Evolutionary conservation across 1,284 basidiomycete genomes (phyloP), one percentile per base, ranked within the genome.

Genomic region (Heterobasidion parviporum): DNA sequence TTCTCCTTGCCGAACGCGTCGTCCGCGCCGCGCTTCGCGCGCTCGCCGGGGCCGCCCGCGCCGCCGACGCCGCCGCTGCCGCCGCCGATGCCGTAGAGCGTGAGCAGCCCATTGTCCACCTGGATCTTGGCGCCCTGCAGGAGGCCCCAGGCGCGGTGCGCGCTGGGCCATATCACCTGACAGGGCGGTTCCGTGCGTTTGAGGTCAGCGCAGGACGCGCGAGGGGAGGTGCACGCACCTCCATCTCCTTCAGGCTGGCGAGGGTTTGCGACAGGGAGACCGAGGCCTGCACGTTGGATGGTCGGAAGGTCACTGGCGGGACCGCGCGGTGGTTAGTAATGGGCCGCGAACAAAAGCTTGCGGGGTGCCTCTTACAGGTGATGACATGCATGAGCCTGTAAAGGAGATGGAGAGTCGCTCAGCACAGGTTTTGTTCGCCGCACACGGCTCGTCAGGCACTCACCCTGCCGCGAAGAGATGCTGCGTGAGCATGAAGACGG

Each of bases 311-410:
- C 65, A 90, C 89, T 90, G 54, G 2, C 63, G 20, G 54, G 26
- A 26, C 53, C 50, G 59, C 52, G 50, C 32, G 41, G 61, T 59
- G 43, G 61, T 59, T 15, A 54, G 41, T 46, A 36, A 20, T 38
- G 43, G 15, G 38, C 14, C 16, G 41, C 53, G 16, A 16, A 8
- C 6, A 33, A 18, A 20, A 8, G 56, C 61, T 38, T 18, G 8
- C 26, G 26, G 26, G 26, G 3, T 26, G 16, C 8, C 20, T 66
- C 83, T 61, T 67, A 89, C 89, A 65, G n/a, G 85, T 86, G 57
- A 88, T 74, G 44, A 89, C 80, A 64, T 92, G 89, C 85, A 93
- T 90, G 63, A 93, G 89, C 41, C 89, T 90, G 60, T 6, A 38
- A 38, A 12, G 9, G 58, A 52, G 51, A 14, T 3, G 54, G 18